Percentiles rank a stretch among this genome's conserved stretches.
These are phyloP conservation scores for Cryptococcus sp. DNA, from an alignment of 1,284 basidiomycete species.

Conservation along the genomic window DNA sequence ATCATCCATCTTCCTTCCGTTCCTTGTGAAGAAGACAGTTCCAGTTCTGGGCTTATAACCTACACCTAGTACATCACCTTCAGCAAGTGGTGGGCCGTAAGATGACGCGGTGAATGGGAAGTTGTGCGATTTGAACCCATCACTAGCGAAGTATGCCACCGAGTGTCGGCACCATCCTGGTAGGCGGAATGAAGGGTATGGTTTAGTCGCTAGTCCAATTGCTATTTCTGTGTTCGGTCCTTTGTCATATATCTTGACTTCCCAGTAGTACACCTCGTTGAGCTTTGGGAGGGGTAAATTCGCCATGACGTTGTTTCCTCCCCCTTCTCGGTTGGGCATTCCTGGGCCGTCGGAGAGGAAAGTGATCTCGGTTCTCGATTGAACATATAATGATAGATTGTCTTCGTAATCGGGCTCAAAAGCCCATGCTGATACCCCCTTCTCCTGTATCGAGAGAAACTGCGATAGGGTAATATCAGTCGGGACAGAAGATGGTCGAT, in stretches of 20 bases:
- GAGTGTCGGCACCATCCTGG: slow-evolving; percentile 85
- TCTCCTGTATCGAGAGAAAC: slow-evolving; percentile 95
- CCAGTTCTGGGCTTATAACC: slow-evolving; percentile 89
- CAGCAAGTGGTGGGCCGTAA: slow-evolving; percentile 79
- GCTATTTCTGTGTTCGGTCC: slow-evolving; percentile 75
- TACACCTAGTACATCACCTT: slow-evolving; percentile 89
- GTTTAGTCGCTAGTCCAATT: slow-evolving; percentile 88
- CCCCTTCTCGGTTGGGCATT: slow-evolving; percentile 51
- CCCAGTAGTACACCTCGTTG: slow-evolving; percentile 98
- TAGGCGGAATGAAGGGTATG: slow-evolving; percentile 85
- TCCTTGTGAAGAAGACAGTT: slow-evolving; percentile 95
- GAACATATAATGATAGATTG: slow-evolving; percentile 81
- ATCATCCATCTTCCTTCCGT: slow-evolving; percentile 90
- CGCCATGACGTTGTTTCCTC: slow-evolving; percentile 83
- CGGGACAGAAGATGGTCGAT: slow-evolving; percentile 84
- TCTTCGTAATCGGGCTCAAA: slow-evolving; percentile 97
- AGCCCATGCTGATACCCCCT: slow-evolving; percentile 94
- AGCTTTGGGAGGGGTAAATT: slow-evolving; percentile 90
- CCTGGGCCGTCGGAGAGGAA: slow-evolving; percentile 92
- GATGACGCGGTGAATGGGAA: slow-evolving; percentile 87
- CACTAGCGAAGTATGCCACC: slow-evolving; percentile 87
- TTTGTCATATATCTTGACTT: slow-evolving; percentile 95
- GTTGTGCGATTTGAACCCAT: slow-evolving; percentile 95
- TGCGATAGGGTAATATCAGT: slow-evolving; percentile 96
- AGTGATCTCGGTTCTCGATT: slow-evolving; percentile 88